Conservation (phyloP, 805 yeast species). For the Pichia eremophila region DNA sequence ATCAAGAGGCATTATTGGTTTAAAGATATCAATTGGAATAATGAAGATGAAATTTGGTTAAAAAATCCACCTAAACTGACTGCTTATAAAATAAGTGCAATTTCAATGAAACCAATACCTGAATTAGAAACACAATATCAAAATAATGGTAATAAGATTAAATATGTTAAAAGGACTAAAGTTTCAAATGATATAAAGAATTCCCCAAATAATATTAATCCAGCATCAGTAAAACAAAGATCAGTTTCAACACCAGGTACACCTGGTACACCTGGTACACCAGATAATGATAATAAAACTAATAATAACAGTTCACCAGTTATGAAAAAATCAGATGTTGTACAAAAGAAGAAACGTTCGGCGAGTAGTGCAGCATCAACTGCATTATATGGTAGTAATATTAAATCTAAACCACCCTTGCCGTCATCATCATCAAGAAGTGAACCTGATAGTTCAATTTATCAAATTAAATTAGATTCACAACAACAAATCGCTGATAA, state of each 20-base stretch:
- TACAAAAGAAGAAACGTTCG: not conserved
- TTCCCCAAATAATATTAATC: not conserved
- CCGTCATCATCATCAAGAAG: not conserved
- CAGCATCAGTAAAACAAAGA: not conserved
- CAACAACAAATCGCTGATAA: conserved; percentile 4
- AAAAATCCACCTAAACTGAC: conserved; percentile 52
- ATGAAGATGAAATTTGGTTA: conserved; percentile 48
- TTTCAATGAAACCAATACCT: conserved; percentile 71
- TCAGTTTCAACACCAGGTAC: not conserved
- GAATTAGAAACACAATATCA: conserved; percentile 28
- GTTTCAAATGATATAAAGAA: not conserved
- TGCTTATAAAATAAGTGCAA: conserved; percentile 67
- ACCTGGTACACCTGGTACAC: not conserved
- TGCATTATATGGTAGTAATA: conserved; percentile 10
- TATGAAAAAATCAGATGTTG: not conserved
- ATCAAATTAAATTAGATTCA: not conserved
- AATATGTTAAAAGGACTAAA: conserved; percentile 5
- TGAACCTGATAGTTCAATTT: not conserved
- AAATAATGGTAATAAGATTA: conserved; percentile 1
- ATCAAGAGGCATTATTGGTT: conserved; percentile 61
- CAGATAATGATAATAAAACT: not conserved
- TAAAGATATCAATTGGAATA: conserved; percentile 43
- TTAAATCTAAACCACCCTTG: not conserved
- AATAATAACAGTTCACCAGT: not conserved
- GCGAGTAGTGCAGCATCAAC: conserved; percentile 17